phyloP scores from a whole-genome alignment of 2,329 filamentous ascomycete genomes.

The Penicillium brevicompactum region DNA sequence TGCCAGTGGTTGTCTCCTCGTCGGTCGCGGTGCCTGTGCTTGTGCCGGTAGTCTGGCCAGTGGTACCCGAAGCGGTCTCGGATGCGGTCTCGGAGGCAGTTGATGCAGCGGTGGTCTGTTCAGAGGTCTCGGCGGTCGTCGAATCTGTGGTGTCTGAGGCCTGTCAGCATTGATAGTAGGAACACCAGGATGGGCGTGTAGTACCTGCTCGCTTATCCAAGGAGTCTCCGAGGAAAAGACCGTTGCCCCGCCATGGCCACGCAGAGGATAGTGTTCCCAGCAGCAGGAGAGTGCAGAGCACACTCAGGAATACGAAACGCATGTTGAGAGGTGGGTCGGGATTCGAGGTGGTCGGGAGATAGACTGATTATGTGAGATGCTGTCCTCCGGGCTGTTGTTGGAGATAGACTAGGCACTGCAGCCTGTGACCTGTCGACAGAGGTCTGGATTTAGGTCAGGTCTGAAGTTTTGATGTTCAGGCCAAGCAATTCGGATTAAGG shows the following conservation, averaged over 20 bases:
- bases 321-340: constrained; percentile 27
- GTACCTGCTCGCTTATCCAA: constrained; percentile 32
- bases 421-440: background rate
- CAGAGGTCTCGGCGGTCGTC: constrained; percentile 14
- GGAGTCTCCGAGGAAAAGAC: constrained; percentile 18
- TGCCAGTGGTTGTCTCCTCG: constrained; percentile 10
- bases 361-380: constrained; percentile 3
- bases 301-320: constrained; percentile 34
- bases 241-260: constrained; percentile 28
- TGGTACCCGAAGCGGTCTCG: constrained; percentile 18
- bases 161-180: constrained; percentile 6
- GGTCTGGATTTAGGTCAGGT: background rate
- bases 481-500: constrained; percentile 2
- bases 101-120: constrained; percentile 13
- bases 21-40: constrained; percentile 15
- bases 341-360: constrained; percentile 2
- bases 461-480: background rate
- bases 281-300: constrained; percentile 38
- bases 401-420: background rate
- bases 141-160: constrained; percentile 20
- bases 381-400: background rate
- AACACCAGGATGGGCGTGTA: background rate
- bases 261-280: constrained; percentile 35
- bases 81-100: constrained; percentile 19
- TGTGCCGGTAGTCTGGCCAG: constrained; percentile 9